Base-by-base conservation (phyloP, 768 basidiomycete species). In the Termitomyces heimii region DNA sequence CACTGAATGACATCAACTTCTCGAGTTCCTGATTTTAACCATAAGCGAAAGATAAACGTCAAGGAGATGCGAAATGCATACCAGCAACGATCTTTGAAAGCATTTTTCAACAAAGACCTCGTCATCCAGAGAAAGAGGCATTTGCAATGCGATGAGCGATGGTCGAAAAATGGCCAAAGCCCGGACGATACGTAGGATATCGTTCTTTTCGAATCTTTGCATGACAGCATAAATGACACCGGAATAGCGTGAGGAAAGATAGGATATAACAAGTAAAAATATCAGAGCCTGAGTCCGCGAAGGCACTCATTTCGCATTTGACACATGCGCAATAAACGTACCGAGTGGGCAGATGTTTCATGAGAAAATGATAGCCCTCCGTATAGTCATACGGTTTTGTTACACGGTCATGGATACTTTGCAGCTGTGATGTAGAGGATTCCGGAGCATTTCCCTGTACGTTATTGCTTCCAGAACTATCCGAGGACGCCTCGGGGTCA, bases 121-220 rank as follows among this genome's bases (percentile, higher is more conserved):
- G 73, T 98, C 96, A 65, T 97, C 94, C 56, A 94, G 84, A 18
- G 93, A 90, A 70, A 98, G 77, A 29, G 96, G 94, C 95, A 98
- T 97, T 82, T 98, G 95, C 53, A 98, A 75, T 28, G 96, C 96
- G 65, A 98, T 98, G 55, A 98, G 80, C 57, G 92, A 95, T n/a
- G 96, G 96, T 55, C 96, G 82, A 70, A 94, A 95, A 37, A 96
- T 92, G 20, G 96, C 95, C 55, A 98, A 78, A 29, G 95, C 92
- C 53, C 94, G 88, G 44, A 98, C 94, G 63, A 98, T 88, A 56
- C 94, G 92, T 43, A 98, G 73, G 60, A 95, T 93, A 67, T 97
- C 94, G 70, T 91, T 92, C 77, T 96, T 98, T 71, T 96, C 94
- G 73, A 98, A 98, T 60, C 92, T 94, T 75, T 67, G 66, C 37